Conservation (phyloP, 331 rosid species). For the Dryas integrifolia region DNA sequence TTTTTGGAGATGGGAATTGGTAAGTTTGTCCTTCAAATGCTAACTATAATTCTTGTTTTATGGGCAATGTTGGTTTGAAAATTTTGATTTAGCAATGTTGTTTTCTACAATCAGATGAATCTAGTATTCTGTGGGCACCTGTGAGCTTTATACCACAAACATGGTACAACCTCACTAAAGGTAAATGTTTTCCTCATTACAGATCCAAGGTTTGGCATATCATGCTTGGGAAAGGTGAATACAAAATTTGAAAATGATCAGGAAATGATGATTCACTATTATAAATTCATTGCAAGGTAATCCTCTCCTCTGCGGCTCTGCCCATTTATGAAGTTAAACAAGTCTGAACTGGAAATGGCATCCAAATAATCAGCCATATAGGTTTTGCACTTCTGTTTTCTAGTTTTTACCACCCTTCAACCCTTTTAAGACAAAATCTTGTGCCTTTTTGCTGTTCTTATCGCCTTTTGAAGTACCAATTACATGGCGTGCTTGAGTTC, state of each 20-base stretch:
- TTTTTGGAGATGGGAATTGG: conserved; percentile 80
- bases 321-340: neutral
- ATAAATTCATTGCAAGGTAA: conserved; percentile 62
- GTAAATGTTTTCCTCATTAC: conserved; percentile 15
- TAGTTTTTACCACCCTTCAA: neutral
- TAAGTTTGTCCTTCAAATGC: conserved; percentile 23
- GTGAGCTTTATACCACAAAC: neutral
- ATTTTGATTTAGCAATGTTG: neutral
- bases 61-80: neutral
- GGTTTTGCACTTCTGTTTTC: neutral
- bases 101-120: neutral
- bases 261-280: conserved; percentile 66
- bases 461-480: neutral
- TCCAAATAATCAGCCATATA: neutral
- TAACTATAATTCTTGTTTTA: neutral
- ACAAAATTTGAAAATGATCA: conserved; percentile 58
- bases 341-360: neutral
- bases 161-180: neutral
- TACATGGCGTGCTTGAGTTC: neutral
- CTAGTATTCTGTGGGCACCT: neutral
- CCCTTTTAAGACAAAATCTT: neutral
- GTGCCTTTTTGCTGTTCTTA: neutral
- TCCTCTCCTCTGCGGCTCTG: conserved; percentile 14
- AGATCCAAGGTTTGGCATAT: conserved; percentile 75
- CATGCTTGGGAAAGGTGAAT: conserved; percentile 72